Evolutionary conservation across 2,329 filamentous ascomycete genomes (phyloP).

Genomic region (Fusarium luffae): DNA sequence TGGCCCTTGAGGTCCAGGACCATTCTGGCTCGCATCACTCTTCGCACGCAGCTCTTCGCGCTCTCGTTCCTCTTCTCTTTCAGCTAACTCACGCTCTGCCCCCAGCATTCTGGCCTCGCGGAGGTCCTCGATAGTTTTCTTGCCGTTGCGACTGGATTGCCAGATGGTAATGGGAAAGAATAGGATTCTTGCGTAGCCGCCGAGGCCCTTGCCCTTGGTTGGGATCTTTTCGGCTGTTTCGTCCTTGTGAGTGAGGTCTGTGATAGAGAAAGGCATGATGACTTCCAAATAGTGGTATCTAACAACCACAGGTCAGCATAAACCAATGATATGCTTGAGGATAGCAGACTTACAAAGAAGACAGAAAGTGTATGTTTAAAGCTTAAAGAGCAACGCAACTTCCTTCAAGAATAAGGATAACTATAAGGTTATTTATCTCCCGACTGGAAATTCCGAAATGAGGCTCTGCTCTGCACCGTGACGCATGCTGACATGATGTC

Average conservation of each 20-base stretch:
- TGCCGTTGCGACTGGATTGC: neutral
- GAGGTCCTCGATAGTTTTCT: neutral
- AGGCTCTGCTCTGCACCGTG: slow-evolving; percentile 1
- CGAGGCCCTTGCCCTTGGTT: neutral
- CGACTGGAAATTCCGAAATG: neutral
- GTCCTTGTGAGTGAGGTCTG: slow-evolving; percentile 1
- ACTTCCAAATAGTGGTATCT: neutral
- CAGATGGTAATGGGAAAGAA: neutral
- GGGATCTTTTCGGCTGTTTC: slow-evolving; percentile 8
- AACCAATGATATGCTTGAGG: no score
- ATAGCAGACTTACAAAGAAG: neutral
- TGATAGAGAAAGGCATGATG: slow-evolving; percentile 11
- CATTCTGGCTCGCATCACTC: neutral
- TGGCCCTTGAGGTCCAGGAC: neutral
- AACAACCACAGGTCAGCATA: no score
- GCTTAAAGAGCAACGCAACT: neutral
- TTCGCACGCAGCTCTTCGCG: neutral
- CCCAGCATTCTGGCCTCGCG: neutral
- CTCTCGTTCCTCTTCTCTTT: neutral
- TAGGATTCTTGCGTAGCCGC: neutral
- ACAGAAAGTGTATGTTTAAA: fast-evolving
- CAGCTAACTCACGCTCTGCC: neutral
- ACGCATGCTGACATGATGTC: slow-evolving; percentile 3
- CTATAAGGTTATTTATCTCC: neutral
- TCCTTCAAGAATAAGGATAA: neutral